phyloP scores from a whole-genome alignment of 768 basidiomycete genomes.

The Agaricus sinodeliciosus region DNA sequence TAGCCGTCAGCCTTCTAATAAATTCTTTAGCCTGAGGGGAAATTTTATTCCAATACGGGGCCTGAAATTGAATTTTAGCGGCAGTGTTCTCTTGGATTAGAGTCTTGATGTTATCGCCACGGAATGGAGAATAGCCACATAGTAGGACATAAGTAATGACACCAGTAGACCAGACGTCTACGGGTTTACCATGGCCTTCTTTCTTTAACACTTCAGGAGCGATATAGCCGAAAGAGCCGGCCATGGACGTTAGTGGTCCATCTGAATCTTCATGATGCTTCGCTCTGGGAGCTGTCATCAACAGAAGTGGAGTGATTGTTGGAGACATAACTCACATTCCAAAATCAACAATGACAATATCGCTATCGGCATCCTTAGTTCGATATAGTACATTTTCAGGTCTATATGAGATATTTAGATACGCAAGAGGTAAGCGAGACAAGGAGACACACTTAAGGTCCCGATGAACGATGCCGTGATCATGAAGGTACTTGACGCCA shows the following conservation, averaged over 20 bases:
- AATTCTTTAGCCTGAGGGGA: constrained; percentile 81
- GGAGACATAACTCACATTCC: constrained; percentile 61
- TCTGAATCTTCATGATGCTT: constrained; percentile 72
- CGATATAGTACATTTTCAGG: constrained; percentile 97
- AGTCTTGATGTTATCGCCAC: constrained; percentile 69
- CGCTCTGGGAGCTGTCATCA: constrained; percentile 39
- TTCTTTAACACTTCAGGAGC: constrained; percentile 85
- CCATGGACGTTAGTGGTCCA: constrained; percentile 65
- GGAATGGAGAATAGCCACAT: constrained; percentile 94
- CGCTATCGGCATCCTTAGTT: constrained; percentile 67
- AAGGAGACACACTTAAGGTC: constrained; percentile 71
- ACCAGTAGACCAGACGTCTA: constrained; percentile 92
- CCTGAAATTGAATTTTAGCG: constrained; percentile 86
- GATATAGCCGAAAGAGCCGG: constrained; percentile 84
- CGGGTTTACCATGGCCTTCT: constrained; percentile 84
- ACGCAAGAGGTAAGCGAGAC: neutral
- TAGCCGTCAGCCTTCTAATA: constrained; percentile 61
- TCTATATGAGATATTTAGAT: constrained; percentile 27
- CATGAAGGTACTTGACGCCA: constrained; percentile 85
- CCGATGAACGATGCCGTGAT: constrained; percentile 91
- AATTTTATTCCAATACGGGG: constrained; percentile 90
- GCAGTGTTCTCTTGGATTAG: constrained; percentile 80
- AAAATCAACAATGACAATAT: constrained; percentile 94
- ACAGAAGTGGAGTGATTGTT: neutral
- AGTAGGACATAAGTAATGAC: constrained; percentile 93